A percentile compares a stretch with the other conserved stretches of the same genome.
These are phyloP conservation scores for Polyplosphaeria fusca DNA, from an alignment of 495 filamentous ascomycete species.

Conservation along the genomic window DNA sequence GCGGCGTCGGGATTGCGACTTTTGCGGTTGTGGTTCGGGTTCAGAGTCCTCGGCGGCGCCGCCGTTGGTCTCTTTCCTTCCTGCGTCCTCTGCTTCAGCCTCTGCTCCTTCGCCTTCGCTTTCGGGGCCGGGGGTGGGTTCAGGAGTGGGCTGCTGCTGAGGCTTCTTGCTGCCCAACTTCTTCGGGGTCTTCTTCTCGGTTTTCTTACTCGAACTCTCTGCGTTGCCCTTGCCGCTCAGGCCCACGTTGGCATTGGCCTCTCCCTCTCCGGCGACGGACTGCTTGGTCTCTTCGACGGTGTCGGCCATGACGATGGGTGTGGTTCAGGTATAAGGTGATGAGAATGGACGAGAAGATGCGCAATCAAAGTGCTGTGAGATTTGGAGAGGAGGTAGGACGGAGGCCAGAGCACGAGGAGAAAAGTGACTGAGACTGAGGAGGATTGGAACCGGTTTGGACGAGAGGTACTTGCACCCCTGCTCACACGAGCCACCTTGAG, in stretches of 20 bases:
- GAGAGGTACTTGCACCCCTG: slow-evolving; percentile 18
- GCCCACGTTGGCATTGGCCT: slow-evolving; percentile 36
- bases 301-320: slow-evolving; percentile 33
- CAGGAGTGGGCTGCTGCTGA: slow-evolving; percentile 44
- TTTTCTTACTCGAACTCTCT: slow-evolving; percentile 38
- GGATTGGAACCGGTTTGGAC: slow-evolving; percentile 33
- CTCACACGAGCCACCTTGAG: slow-evolving; percentile 15
- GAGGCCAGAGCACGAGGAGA: slow-evolving; percentile 21
- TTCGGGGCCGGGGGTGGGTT: slow-evolving; percentile 35
- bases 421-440: slow-evolving; percentile 16
- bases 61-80: slow-evolving; percentile 29
- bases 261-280: slow-evolving; percentile 39
- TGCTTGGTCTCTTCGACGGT: slow-evolving; percentile 38
- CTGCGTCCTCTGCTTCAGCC: slow-evolving; percentile 33
- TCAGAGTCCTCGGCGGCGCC: slow-evolving; percentile 35
- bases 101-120: slow-evolving; percentile 38
- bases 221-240: slow-evolving; percentile 33
- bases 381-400: slow-evolving; percentile 4
- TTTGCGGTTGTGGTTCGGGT: slow-evolving; percentile 34
- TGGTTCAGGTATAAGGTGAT: slow-evolving; percentile 3
- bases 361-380: background rate
- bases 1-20: slow-evolving; percentile 39
- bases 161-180: slow-evolving; percentile 42
- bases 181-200: slow-evolving; percentile 42
- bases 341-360: background rate